Evolutionary conservation across 2,329 filamentous ascomycete genomes (phyloP).

Genomic region (Rutstroemia sp.): DNA sequence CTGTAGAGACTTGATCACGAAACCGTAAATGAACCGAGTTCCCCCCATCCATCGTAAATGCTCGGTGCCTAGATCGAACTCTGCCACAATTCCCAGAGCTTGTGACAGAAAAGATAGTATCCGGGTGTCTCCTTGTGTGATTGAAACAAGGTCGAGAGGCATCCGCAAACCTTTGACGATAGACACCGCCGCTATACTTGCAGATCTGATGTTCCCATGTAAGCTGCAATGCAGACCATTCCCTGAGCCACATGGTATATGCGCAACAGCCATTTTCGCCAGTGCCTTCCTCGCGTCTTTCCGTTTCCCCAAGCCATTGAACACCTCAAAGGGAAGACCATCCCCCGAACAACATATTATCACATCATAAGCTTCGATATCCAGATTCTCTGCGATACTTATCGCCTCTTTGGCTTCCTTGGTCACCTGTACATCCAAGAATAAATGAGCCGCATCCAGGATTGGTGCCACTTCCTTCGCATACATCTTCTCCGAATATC

Average conservation of each 20-base stretch:
- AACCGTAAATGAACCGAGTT: conserved; percentile 73
- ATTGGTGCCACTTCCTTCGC: conserved; percentile 68
- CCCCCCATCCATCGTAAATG: conserved; percentile 82
- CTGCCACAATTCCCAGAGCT: conserved; percentile 78
- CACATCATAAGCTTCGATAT: conserved; percentile 72
- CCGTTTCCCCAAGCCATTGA: conserved; percentile 78
- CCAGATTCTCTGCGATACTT: conserved; percentile 66
- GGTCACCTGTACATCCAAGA: conserved; percentile 66
- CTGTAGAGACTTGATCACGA: conserved; percentile 63
- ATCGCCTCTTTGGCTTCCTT: conserved; percentile 65
- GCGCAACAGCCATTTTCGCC: conserved; percentile 66
- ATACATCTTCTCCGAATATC: conserved; percentile 64
- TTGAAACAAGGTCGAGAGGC: conserved; percentile 74
- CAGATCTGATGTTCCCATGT: conserved; percentile 50
- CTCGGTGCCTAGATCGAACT: conserved; percentile 81
- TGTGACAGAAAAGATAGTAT: conserved; percentile 84
- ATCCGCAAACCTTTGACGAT: conserved; percentile 78
- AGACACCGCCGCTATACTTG: conserved; percentile 63
- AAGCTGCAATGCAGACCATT: conserved; percentile 87
- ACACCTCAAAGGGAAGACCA: conserved; percentile 82
- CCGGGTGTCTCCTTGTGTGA: conserved; percentile 69
- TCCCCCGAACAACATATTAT: conserved; percentile 86
- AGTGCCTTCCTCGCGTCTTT: conserved; percentile 66
- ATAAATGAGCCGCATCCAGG: conserved; percentile 71
- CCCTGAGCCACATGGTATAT: conserved; percentile 83